Percentiles rank a stretch among this genome's conserved stretches.
Evolutionary conservation across 257 asterid genomes (phyloP).

Genomic region (Primulina huaijiensis): DNA sequence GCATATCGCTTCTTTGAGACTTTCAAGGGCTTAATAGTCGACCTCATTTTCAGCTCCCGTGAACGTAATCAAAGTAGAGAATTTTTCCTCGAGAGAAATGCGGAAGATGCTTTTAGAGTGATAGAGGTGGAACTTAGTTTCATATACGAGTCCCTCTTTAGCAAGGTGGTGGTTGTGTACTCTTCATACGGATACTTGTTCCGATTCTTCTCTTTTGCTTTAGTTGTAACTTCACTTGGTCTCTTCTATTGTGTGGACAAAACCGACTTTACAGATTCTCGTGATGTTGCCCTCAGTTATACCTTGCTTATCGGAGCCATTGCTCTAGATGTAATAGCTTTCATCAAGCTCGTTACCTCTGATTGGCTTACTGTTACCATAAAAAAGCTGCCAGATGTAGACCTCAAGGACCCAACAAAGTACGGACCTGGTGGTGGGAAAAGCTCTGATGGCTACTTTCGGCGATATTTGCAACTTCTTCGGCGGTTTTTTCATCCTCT

Average conservation of each 20-base stretch:
- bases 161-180: constrained; percentile 40
- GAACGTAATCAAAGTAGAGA: constrained; percentile 37
- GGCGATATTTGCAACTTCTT: neutral
- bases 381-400: constrained; percentile 31
- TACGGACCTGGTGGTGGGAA: neutral
- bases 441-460: neutral
- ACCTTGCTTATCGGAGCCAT: constrained; percentile 47
- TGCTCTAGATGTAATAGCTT: constrained; percentile 33
- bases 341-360: constrained; percentile 38
- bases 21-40: constrained; percentile 59
- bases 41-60: constrained; percentile 43
- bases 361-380: constrained; percentile 29
- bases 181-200: constrained; percentile 14
- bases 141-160: constrained; percentile 49
- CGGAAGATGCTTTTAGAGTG: constrained; percentile 44
- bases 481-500: neutral
- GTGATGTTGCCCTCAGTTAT: constrained; percentile 42
- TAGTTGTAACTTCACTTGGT: constrained; percentile 28
- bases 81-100: constrained; percentile 32
- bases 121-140: constrained; percentile 52
- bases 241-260: constrained; percentile 35
- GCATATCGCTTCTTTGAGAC: constrained; percentile 37
- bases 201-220: constrained; percentile 26
- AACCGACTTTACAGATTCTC: neutral
- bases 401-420: neutral